Base-by-base conservation (phyloP, 2,329 filamentous ascomycete genomes). In the Talaromyces sp. region DNA sequence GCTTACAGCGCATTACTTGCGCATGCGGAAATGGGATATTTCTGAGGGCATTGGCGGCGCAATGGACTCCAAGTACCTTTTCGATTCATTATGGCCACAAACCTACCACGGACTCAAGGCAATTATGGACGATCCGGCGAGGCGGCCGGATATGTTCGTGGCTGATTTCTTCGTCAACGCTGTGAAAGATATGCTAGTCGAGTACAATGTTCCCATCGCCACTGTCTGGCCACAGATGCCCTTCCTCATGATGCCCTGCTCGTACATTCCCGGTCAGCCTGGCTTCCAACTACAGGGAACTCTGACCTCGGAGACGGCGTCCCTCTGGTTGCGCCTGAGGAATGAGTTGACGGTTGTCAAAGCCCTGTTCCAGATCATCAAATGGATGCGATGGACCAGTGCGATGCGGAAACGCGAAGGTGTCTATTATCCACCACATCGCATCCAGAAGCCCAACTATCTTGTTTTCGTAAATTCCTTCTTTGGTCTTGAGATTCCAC, bases 131-230 rank as follows among this genome's bases (percentile, higher is more conserved):
- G 51, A 63, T 27, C 59, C 67, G 5, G 68, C 64, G 1, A 73
- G 69, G 1, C 69, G 70, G 13, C 80, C 80, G 0, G 74, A 77
- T 67, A 74, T 82, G 62, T 78, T 82, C 27, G 64, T 82, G 2
- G 77, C 78, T 0, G 80, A 82, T 61, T 82, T 80, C 72, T 80
- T 81, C 45, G 78, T 77, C 31, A 79, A 82, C 6, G 79, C 78
- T 0, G 78, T 74, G 2, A 70, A 74, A 54, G 81, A 82, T 63
- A 79, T 82, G 56, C 72, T 75, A 5, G 65, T 70, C 19, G 72
- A 81, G 68, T 75, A 76, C 38, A 68, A 70, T 15, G 65, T 82
- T 3, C 79, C 79, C 2, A 69, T 81, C 5, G 78, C 79, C 10
- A 72, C 75, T 29, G 70, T 80, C 11, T 79, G 75, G 75, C 78